These are phyloP conservation scores for Bocquillonia castaneifolia DNA, from an alignment of 441 rosid genomes.

Conservation along the genomic window DNA sequence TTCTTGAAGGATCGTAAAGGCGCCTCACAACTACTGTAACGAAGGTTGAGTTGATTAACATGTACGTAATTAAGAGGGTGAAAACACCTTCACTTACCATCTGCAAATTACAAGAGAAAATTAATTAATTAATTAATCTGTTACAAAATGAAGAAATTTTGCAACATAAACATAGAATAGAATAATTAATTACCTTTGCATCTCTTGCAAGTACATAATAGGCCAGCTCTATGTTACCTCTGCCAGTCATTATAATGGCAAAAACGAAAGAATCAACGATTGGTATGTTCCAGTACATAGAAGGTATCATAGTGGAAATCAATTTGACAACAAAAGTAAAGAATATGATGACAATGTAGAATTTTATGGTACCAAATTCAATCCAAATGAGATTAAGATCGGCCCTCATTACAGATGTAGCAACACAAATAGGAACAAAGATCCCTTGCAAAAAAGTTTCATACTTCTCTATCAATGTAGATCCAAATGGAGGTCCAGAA, in stretches of 20 bases:
- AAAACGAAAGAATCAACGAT: constrained; percentile 24
- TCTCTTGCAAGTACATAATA: not conserved
- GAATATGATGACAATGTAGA: constrained; percentile 9
- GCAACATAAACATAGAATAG: not conserved
- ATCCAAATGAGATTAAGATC: no score
- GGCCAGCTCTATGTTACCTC: constrained; percentile 31
- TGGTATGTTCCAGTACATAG: constrained; percentile 19
- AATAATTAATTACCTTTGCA: not conserved
- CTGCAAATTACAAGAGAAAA: constrained; percentile 16
- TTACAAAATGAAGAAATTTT: not conserved
- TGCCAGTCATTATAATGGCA: constrained; percentile 26
- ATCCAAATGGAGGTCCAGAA: constrained; percentile 50
- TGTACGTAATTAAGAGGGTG: not conserved
- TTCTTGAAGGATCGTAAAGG: constrained; percentile 46
- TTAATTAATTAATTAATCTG: not conserved
- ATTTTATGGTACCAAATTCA: not conserved
- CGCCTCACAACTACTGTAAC: constrained; percentile 35
- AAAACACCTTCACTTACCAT: not conserved
- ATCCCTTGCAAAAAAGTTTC: constrained; percentile 23
- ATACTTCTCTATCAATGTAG: constrained; percentile 40
- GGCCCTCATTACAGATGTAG: constrained; percentile 18
- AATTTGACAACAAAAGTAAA: constrained; percentile 23
- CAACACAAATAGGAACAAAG: constrained; percentile 25
- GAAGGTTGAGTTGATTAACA: constrained; percentile 28
- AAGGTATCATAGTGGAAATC: constrained; percentile 9